phyloP scores from a whole-genome alignment of 495 filamentous ascomycete species.

The Neurospora sublineolata region DNA sequence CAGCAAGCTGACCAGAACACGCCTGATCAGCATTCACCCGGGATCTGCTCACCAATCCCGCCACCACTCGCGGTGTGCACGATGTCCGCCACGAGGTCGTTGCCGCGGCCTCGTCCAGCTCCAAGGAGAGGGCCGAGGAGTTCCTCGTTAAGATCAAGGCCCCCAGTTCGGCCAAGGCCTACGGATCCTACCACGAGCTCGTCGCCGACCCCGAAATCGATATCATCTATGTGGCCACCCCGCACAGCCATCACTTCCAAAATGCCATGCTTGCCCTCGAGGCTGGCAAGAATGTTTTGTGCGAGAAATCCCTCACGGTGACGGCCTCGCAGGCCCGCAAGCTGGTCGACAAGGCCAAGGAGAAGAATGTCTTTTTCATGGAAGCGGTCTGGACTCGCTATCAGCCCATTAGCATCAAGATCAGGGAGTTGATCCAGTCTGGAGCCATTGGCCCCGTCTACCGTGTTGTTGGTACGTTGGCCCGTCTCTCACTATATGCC shows the following conservation, averaged over 20 bases:
- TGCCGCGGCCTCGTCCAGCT: constrained; percentile 74
- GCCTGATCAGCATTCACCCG: constrained; percentile 53
- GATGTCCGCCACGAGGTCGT: constrained; percentile 70
- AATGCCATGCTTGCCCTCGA: constrained; percentile 72
- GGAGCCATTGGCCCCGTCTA: constrained; percentile 68
- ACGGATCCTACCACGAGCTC: constrained; percentile 71
- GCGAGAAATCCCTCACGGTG: constrained; percentile 88
- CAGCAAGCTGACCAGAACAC: not conserved
- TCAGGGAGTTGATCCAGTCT: constrained; percentile 56
- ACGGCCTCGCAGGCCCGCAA: constrained; percentile 72
- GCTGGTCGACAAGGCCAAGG: constrained; percentile 58
- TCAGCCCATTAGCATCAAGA: constrained; percentile 70
- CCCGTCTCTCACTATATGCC: not conserved
- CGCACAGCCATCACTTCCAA: constrained; percentile 92
- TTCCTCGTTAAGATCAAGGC: constrained; percentile 61
- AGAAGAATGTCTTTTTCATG: constrained; percentile 87
- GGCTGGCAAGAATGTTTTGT: constrained; percentile 80
- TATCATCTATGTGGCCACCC: constrained; percentile 86
- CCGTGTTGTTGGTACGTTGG: constrained; percentile 48
- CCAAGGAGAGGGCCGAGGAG: constrained; percentile 49
- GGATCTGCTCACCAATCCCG: constrained; percentile 73
- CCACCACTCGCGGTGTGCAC: constrained; percentile 47
- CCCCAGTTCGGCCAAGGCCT: constrained; percentile 56
- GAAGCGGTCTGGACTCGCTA: constrained; percentile 94
- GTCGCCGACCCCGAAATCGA: constrained; percentile 68